phyloP scores from a whole-genome alignment of 2,329 filamentous ascomycete genomes.

The Fusarium falciforme region DNA sequence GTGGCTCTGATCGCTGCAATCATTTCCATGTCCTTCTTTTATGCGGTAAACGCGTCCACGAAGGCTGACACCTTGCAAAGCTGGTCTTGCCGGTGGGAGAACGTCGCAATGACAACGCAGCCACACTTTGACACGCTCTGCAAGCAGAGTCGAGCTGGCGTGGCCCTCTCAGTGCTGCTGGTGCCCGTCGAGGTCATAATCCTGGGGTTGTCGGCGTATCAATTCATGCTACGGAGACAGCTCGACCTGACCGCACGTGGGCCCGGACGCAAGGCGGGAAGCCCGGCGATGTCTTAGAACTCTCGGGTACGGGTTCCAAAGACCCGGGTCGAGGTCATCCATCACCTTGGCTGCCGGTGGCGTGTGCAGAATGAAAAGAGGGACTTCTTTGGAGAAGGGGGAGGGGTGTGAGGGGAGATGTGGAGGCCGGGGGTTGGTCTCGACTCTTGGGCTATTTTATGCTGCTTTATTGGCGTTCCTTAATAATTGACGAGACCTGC shows the following conservation, averaged over 20 bases:
- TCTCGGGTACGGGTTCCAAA: constrained; percentile 8
- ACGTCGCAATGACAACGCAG: constrained; percentile 61
- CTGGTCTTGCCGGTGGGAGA: constrained; percentile 72
- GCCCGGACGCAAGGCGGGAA: constrained; percentile 50
- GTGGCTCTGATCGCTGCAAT: constrained; percentile 55
- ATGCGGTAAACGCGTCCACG: constrained; percentile 64
- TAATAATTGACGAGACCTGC: not conserved
- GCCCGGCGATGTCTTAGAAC: constrained; percentile 42
- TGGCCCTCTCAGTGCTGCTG: constrained; percentile 66
- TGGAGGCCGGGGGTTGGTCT: constrained; percentile 2
- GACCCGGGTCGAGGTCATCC: constrained; percentile 15
- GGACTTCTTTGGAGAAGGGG: not conserved
- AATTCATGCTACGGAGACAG: constrained; percentile 59
- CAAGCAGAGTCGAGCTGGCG: constrained; percentile 63
- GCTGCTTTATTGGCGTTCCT: constrained; percentile 1
- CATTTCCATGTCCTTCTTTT: constrained; percentile 68
- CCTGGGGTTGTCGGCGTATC: constrained; percentile 59
- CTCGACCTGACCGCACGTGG: constrained; percentile 35
- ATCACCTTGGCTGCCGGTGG: not conserved
- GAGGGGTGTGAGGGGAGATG: not conserved
- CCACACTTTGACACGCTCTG: constrained; percentile 70
- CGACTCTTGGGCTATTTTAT: constrained; percentile 15
- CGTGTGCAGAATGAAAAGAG: not conserved
- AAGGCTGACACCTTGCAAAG: constrained; percentile 67
- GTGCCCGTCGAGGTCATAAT: constrained; percentile 66